These are phyloP conservation scores for Nakaseomyces kungkrabaensis DNA, from an alignment of 1,139 yeast genomes.

Conservation along the genomic window DNA sequence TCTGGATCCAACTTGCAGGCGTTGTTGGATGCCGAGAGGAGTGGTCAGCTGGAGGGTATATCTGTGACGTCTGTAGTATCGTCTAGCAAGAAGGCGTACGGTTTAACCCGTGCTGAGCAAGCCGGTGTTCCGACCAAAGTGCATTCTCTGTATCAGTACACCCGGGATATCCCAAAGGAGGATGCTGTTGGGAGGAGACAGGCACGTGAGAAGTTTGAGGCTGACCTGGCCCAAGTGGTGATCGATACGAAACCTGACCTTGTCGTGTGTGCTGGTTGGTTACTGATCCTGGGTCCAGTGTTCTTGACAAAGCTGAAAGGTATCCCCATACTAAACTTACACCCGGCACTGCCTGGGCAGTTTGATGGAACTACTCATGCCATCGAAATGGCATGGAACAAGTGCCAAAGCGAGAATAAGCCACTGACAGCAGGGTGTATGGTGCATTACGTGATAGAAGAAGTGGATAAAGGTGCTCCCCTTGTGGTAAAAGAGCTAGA, in stretches of 20 bases:
- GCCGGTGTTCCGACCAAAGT: conserved; percentile 59
- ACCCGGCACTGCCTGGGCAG: conserved; percentile 95
- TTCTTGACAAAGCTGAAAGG: conserved; percentile 59
- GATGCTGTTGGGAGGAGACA: conserved; percentile 41
- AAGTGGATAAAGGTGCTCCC: conserved; percentile 90
- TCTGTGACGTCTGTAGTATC: conserved; percentile 56
- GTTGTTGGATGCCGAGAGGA: conserved; percentile 60
- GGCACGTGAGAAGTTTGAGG: conserved; percentile 64
- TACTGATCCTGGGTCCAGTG: conserved; percentile 75
- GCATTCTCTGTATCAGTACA: conserved; percentile 68
- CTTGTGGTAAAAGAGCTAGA: conserved; percentile 69
- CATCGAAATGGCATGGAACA: conserved; percentile 90
- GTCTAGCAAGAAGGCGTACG: conserved; percentile 74
- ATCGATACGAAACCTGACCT: conserved; percentile 59
- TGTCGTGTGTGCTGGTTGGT: conserved; percentile 98
- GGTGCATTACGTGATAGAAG: conserved; percentile 92
- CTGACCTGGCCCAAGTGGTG: conserved; percentile 63
- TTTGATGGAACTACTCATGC: conserved; percentile 92
- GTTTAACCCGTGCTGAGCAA: conserved; percentile 64
- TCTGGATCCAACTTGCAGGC: conserved; percentile 93
- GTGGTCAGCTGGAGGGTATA: conserved; percentile 41
- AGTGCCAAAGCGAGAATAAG: conserved; percentile 66
- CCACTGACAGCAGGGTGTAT: conserved; percentile 68
- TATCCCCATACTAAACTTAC: conserved; percentile 79
- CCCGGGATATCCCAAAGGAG: conserved; percentile 57